phyloP scores from a whole-genome alignment of 2,329 filamentous ascomycete genomes.

The Calonectria pauciramosa region DNA sequence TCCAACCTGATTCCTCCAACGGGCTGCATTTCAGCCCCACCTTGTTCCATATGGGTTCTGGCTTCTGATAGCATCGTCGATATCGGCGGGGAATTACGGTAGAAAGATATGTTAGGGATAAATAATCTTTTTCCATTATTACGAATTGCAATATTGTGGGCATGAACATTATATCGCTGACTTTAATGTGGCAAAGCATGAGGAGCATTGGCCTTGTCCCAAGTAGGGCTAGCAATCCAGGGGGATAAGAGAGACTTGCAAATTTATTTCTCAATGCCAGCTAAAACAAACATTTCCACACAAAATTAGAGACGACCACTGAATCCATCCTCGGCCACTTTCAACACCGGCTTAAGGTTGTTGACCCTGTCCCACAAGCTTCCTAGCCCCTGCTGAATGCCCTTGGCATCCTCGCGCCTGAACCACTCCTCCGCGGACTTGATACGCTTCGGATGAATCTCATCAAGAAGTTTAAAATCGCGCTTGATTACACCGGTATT shows the following conservation, averaged over 20 bases:
- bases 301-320: neutral
- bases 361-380: constrained; percentile 21
- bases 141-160: neutral
- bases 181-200: no score
- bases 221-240: neutral
- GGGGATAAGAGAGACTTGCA: neutral
- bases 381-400: constrained; percentile 7
- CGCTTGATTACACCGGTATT: constrained; percentile 23
- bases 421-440: constrained; percentile 29
- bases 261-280: neutral
- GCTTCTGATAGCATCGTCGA: neutral
- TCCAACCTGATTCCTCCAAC: neutral
- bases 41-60: neutral
- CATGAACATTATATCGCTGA: no score
- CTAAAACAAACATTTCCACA: neutral
- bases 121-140: neutral
- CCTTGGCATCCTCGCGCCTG: constrained; percentile 3
- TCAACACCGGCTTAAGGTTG: constrained; percentile 5
- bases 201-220: neutral
- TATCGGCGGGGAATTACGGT: no score
- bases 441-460: constrained; percentile 28
- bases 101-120: no score
- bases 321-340: constrained; percentile 2
- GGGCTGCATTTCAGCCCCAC: neutral
- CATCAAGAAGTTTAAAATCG: constrained; percentile 25